Evolutionary conservation across 2,329 filamentous ascomycete species (phyloP).

Genomic region (Sordariomycetes sp.): DNA sequence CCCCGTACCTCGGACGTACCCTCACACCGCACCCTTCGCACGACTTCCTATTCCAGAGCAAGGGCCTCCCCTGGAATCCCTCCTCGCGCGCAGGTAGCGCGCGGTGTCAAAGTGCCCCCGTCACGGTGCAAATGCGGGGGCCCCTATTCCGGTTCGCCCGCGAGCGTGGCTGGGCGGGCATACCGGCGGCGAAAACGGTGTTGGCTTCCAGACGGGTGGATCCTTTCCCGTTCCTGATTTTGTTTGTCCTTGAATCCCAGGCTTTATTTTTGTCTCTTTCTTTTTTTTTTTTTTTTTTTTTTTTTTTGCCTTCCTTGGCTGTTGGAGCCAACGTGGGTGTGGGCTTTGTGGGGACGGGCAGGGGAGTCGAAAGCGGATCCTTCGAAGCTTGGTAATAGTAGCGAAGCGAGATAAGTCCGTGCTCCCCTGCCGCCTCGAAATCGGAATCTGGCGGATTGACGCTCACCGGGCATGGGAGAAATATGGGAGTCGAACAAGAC

Average conservation of each 20-base stretch:
- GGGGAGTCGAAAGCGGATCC: not conserved
- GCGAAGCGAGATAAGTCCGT: too few species aligned
- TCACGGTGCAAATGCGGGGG: not conserved
- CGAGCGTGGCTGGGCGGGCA: not conserved
- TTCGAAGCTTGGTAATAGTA: not conserved
- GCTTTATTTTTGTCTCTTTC: too few species aligned
- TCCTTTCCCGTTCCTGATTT: too few species aligned
- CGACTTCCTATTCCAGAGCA: not conserved
- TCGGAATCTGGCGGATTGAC: too few species aligned
- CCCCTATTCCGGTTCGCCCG: not conserved
- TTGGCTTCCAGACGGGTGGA: too few species aligned
- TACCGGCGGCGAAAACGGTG: too few species aligned
- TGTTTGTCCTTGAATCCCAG: too few species aligned
- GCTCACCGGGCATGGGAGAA: too few species aligned
- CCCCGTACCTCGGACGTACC: not conserved
- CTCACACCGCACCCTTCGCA: not conserved
- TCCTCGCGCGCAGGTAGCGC: not conserved
- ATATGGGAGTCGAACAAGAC: too few species aligned
- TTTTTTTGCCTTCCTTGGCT: not conserved
- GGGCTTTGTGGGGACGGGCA: not conserved
- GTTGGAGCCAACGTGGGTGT: not conserved
- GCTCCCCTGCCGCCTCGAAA: too few species aligned
- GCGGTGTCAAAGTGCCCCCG: not conserved
- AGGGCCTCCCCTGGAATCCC: not conserved
- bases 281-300: not conserved